These are phyloP conservation scores for Yamadazyma songkhlaensis DNA, from an alignment of 1,139 yeast genomes.

Conservation along the genomic window DNA sequence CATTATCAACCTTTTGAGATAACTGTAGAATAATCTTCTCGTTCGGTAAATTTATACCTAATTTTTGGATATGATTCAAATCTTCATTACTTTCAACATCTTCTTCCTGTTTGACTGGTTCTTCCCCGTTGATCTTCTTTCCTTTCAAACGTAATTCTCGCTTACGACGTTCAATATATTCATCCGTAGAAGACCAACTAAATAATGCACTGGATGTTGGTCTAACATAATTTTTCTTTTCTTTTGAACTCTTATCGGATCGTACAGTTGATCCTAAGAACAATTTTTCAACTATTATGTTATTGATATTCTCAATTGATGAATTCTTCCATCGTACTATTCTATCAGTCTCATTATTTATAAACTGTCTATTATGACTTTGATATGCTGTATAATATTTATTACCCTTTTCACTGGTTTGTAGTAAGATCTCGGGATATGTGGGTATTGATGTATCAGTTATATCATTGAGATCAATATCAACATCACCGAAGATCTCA, in stretches of 20 bases:
- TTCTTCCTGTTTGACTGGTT: constrained; percentile 4
- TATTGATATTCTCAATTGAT: constrained; percentile 26
- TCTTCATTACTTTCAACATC: constrained; percentile 6
- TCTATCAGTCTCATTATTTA: constrained; percentile 16
- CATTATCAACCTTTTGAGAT: constrained; percentile 30
- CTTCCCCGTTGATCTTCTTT: constrained; percentile 4
- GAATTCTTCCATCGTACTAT: constrained; percentile 37
- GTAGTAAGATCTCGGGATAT: constrained; percentile 40
- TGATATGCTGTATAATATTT: constrained; percentile 34
- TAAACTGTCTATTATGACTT: constrained; percentile 34
- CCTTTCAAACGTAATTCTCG: constrained; percentile 20
- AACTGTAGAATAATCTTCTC: constrained; percentile 25
- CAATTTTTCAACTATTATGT: constrained; percentile 30
- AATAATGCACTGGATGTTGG: constrained; percentile 35
- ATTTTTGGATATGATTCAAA: constrained; percentile 4
- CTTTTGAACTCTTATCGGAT: constrained; percentile 11
- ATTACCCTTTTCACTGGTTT: constrained; percentile 28
- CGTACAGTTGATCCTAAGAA: constrained; percentile 12
- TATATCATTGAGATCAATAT: background rate
- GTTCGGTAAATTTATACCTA: constrained; percentile 14
- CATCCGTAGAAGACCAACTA: constrained; percentile 46
- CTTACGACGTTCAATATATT: constrained; percentile 34
- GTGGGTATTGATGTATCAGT: background rate
- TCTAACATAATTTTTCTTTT: constrained; percentile 9
- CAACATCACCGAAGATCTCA: constrained; percentile 3